Base-by-base conservation (phyloP, 805 yeast species). In the Danielozyma ontarioensis region DNA sequence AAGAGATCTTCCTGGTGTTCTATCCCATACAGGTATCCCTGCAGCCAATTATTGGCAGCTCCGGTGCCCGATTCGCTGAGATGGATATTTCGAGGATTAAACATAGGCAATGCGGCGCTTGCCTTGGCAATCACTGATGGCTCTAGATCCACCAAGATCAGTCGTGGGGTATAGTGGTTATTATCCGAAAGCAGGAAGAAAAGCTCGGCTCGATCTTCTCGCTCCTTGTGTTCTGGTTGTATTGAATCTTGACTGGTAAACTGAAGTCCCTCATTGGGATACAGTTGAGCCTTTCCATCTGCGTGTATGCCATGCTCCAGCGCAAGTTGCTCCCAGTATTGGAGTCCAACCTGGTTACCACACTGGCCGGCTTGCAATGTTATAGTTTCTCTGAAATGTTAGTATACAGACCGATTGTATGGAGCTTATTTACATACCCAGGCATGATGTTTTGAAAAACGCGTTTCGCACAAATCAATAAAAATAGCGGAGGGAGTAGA, bases 31-130 rank as follows among this genome's bases (percentile, higher is more conserved):
- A 74, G 70, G 50, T 85, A 87, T 2, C 99, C 99, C 34, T 79
- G 80, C 1, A 88, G 84, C 97, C 97, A 93, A 42, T 87, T 87
- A 57, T 93, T 93, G 13, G 95, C 98, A 0, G 98, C 97, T 3
- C 97, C 97, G 14, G 80, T 73, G 3, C 96, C 96, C 13, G 78
- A 78, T n/a, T 78, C 71, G 17, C 90, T 77, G 16, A 84, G 64
- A 60, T 84, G 89, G 4, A 85, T 61, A 51, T 86, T 88, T 44
- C 94, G 73, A 0, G 94, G 87, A 50, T 89, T 84, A 62, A 86
- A 85, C 64, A 93, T 68, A 19, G 78, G 75, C 39, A 71, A 57
- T 10, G 66, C 64, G 29, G 69, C 62, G 17, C 64, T 45, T 24
- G 85, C 77, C 39, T 80, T 79, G 38, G 75, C 71, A 21, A 93